Evolutionary conservation across 2,329 filamentous ascomycete species (phyloP), one percentile per base, ranked within the genome.

Genomic region (Fusarium guadeloupense): DNA sequence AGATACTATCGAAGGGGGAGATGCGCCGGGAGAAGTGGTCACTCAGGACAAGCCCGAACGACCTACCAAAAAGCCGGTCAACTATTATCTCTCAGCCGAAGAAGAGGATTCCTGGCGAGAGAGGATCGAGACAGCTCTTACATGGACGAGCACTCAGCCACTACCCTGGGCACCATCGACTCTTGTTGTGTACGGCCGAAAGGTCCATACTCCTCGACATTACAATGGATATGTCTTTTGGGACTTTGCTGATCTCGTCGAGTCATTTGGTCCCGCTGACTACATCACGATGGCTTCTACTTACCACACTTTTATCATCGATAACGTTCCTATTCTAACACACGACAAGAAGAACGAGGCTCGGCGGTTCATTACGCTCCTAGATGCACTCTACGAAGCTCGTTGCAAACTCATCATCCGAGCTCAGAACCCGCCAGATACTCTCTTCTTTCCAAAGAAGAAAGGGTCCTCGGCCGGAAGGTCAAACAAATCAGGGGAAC

Each of bases 341-440:
- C 73, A 88, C 3, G 75, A 85, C 2, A 87, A 88, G 72, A 94
- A 93, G 75, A 94, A 93, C 72, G 91, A 94, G 76, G 91, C 91
- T 1, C 81, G 91, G 5, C 83, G 91, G 10, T 87, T 95, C 71
- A 94, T 94, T 70, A 93, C 89, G 0, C 80, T 95, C 2, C 82
- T 94, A 2, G 91, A 95, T 69, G 91, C 91, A 0, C 79, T 92
- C 1, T 94, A 94, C 74, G 91, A 94, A 77, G 88, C 89, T n/a
- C 84, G 88, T 8, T 93, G 91, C 74, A 91, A 91, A 66, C 82
- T 94, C 9, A 75, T 92, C 37, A 81, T 94, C 46, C 81, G 85
- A 17, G 91, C 90, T 3, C 82, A 81, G 34, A 85, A 83, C 3
- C 85, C 85, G 0, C 90, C 90, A 0, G 91, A 94, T 63, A 82